Conservation (phyloP, 768 basidiomycete species). For the Cystobasidium tubakii region DNA sequence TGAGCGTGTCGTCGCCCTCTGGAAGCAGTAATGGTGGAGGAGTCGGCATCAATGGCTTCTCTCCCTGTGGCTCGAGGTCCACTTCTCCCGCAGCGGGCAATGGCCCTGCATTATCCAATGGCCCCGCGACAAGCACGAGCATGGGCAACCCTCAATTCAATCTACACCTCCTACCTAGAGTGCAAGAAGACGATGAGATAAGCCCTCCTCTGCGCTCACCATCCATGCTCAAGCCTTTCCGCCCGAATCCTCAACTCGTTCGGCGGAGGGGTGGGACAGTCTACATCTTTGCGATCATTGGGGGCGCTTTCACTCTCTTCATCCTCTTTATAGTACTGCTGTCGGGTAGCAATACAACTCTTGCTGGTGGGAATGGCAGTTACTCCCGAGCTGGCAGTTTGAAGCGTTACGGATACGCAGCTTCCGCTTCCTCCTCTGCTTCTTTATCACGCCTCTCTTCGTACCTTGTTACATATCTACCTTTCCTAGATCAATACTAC, state of each 20-base stretch:
- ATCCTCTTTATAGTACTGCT: slow-evolving; percentile 16
- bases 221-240: slow-evolving; percentile 27
- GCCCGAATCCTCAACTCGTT: slow-evolving; percentile 9
- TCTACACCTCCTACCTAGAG: not conserved
- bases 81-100: slow-evolving; percentile 6
- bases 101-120: not conserved
- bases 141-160: not conserved
- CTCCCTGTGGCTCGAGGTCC: slow-evolving; percentile 4
- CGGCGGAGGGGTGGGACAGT: slow-evolving; percentile 13
- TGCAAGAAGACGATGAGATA: slow-evolving; percentile 3
- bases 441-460: slow-evolving; percentile 24
- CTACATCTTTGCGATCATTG: slow-evolving; percentile 17
- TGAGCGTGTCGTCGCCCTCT: not conserved
- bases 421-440: not conserved
- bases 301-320: not conserved
- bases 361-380: not conserved
- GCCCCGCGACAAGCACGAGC: not conserved
- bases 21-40: not conserved
- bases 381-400: not conserved
- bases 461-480: slow-evolving; percentile 25
- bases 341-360: not conserved
- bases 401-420: not conserved
- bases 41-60: not conserved
- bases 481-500: slow-evolving; percentile 8
- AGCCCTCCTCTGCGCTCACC: slow-evolving; percentile 27